Conservation (phyloP, 2,329 filamentous ascomycete genomes). For the Pseudocercospora fuligena region DNA sequence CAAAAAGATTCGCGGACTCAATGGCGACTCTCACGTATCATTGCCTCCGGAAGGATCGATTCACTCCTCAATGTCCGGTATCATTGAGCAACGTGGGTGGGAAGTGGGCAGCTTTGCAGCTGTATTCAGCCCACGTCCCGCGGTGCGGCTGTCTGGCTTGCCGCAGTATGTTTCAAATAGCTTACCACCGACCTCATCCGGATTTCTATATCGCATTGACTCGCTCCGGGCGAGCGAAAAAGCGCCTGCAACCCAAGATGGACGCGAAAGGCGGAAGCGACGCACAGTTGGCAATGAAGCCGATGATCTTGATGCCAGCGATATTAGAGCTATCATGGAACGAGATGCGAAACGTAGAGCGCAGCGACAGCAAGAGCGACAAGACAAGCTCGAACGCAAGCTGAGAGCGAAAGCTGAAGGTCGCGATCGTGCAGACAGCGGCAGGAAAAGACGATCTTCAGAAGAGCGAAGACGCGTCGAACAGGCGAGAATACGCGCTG, state of each 20-base stretch:
- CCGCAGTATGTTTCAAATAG: conserved; percentile 59
- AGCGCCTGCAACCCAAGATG: conserved; percentile 40
- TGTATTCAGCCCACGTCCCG: conserved; percentile 81
- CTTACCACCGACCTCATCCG: conserved; percentile 26
- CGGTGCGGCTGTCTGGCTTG: conserved; percentile 73
- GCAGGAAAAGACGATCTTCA: conserved; percentile 52
- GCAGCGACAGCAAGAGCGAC: conserved; percentile 70
- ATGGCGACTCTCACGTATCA: conserved; percentile 72
- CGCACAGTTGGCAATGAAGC: conserved; percentile 72
- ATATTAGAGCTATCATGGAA: conserved; percentile 86
- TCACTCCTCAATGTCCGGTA: conserved; percentile 75
- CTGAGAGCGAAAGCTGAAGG: conserved; percentile 68
- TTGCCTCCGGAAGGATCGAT: conserved; percentile 75
- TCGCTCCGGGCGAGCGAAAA: conserved; percentile 22
- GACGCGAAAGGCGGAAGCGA: conserved; percentile 52
- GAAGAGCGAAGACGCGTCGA: conserved; percentile 54
- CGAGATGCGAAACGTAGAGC: conserved; percentile 81
- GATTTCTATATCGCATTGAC: conserved; percentile 31
- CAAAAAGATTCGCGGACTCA: conserved; percentile 66
- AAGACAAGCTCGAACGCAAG: conserved; percentile 68
- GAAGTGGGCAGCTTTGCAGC: conserved; percentile 74
- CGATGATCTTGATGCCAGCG: conserved; percentile 82
- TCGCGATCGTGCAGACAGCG: conserved; percentile 51
- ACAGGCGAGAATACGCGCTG: conserved; percentile 28
- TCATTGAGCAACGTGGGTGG: conserved; percentile 76